Evolutionary conservation across 371 early-diverging fungal genomes (phyloP), one percentile per base, ranked within the genome.

Genomic region (Mucor piriformis): DNA sequence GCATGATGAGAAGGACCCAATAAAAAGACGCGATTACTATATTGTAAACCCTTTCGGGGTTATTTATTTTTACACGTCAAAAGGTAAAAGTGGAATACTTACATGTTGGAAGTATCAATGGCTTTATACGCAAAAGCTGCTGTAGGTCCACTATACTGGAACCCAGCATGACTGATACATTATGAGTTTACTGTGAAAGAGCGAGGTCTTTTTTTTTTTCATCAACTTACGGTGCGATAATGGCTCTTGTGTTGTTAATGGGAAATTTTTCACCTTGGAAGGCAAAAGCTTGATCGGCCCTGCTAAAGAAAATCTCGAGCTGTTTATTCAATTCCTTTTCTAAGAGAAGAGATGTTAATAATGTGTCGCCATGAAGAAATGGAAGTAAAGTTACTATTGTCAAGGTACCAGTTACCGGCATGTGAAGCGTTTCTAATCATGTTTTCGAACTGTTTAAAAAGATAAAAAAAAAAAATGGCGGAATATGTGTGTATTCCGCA

Each of bases 1-100:
- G 84, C 83, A 62, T 95, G 93, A 74, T 98, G 98, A 2, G 94
- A 93, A 1, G 98, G 98, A 0, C 97, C 97, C 3, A 95, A 83
- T 7, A 97, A 77, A 66, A 95, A 94, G 4, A 97, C 89, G 3
- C 92, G 91, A 58, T 88, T 79, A 55, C 91, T 91, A 40, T 27
- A 50, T 3, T 3, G 16, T 16, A 20, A 29, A 38, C 1, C 5
- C n/a, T n/a, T n/a, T n/a, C n/a, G n/a, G n/a, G 38, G n/a, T 38
- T 33, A 33, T 6, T 33, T n/a, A n/a, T 33, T 33, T 33, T 33
- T 33, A 11, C 33, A 33, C 11, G 33, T 6, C 11, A 33, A 6
- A 33, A 33, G 11, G 11, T 6, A 33, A 33, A 33, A 33, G 11
- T 11, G 20, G 2, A 10, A 49, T 49, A 29, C n/a, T 70, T 82